phyloP scores from a whole-genome alignment of 140 eudicot species.

The Flaveria floridana region DNA sequence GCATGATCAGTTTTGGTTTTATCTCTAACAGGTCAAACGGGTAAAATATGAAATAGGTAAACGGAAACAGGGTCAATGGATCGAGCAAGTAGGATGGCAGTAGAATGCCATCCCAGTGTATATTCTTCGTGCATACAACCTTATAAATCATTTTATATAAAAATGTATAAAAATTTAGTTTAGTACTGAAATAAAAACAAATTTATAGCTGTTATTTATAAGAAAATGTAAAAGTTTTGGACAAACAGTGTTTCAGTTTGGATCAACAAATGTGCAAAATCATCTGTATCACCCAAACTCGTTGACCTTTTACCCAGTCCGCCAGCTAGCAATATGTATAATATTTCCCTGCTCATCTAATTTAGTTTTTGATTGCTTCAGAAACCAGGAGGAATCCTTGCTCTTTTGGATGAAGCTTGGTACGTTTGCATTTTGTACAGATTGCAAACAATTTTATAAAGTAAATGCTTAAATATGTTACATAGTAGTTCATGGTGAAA shows the following conservation, averaged over 20 bases:
- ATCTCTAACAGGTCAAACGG: not conserved
- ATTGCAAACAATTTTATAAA: slow-evolving; percentile 10
- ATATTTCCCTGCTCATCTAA: slow-evolving; percentile 20
- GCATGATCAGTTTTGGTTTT: not conserved
- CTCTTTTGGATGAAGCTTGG: slow-evolving; percentile 95
- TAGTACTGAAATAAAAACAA: not conserved
- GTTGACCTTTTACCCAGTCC: not conserved
- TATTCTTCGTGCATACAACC: not conserved
- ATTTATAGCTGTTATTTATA: not conserved
- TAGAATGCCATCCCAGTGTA: slow-evolving; percentile 6
- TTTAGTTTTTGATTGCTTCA: slow-evolving; percentile 37
- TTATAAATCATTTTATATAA: not conserved
- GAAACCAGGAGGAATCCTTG: slow-evolving; percentile 90
- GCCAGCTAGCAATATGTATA: slow-evolving; percentile 1
- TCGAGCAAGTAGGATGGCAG: not conserved
- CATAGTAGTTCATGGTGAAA: slow-evolving; percentile 19
- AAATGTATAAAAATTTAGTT: not conserved
- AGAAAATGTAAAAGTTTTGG: not conserved
- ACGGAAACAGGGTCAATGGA: not conserved
- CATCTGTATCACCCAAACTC: not conserved
- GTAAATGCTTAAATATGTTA: not conserved
- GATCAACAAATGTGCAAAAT: not conserved
- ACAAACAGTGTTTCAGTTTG: not conserved
- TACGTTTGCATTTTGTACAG: slow-evolving; percentile 33
- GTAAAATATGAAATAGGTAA: not conserved